phyloP scores from a whole-genome alignment of 768 basidiomycete genomes.

The Tubosaeta brunneosetosa region DNA sequence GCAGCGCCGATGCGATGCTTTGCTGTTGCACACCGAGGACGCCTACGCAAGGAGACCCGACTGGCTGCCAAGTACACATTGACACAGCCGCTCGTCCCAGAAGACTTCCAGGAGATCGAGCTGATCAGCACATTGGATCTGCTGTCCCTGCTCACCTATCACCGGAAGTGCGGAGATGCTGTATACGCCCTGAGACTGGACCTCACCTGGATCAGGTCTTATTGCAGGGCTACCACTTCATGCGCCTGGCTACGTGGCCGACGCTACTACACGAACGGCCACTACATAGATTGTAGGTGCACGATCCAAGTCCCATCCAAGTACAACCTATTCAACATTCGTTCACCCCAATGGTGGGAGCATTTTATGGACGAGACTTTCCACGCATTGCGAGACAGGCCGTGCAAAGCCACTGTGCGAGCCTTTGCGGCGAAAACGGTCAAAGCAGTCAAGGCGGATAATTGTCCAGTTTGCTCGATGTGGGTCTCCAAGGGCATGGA shows the following conservation, averaged over 20 bases:
- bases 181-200: neutral
- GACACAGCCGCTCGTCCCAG: slow-evolving; percentile 20
- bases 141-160: slow-evolving; percentile 24
- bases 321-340: neutral
- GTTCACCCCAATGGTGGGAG: slow-evolving; percentile 19
- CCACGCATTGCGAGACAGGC: slow-evolving; percentile 15
- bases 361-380: slow-evolving; percentile 15
- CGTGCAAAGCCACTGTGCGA: slow-evolving; percentile 7
- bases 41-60: slow-evolving; percentile 18
- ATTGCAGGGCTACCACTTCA: neutral
- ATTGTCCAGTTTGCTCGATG: neutral
- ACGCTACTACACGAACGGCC: too few relatives aligned
- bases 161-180: slow-evolving; percentile 10
- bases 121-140: slow-evolving; percentile 25
- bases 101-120: slow-evolving; percentile 25
- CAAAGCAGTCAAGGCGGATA: neutral
- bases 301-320: neutral
- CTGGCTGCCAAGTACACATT: slow-evolving; percentile 30
- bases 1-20: slow-evolving; percentile 27
- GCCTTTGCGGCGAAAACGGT: neutral
- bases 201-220: neutral
- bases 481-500: slow-evolving; percentile 11
- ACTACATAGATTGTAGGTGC: neutral
- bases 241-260: slow-evolving; percentile 6
- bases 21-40: slow-evolving; percentile 24